Evolutionary conservation across 1,284 basidiomycete genomes (phyloP).

Genomic region (Bondarzewia mesenterica): DNA sequence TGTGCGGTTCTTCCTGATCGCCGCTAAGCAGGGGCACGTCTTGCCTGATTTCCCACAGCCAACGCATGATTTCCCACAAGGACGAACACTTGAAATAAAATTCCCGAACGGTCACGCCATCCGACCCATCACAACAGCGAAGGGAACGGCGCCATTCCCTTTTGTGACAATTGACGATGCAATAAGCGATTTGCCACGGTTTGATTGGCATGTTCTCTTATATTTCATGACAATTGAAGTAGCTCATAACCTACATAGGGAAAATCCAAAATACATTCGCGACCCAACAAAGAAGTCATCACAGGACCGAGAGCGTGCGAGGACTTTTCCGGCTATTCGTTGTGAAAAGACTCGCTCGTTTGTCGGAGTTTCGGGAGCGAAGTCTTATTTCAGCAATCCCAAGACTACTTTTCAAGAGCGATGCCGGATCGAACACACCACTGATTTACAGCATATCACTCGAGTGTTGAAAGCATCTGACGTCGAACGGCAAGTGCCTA

Average conservation of each 20-base stretch:
- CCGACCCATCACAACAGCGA: slow-evolving; percentile 34
- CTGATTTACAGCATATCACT: slow-evolving; percentile 46
- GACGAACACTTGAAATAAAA: slow-evolving; percentile 38
- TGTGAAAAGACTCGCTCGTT: slow-evolving; percentile 21
- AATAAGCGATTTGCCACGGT: slow-evolving; percentile 57
- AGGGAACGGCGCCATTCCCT: slow-evolving; percentile 43
- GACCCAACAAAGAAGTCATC: neutral
- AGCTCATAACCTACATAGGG: too few relatives aligned
- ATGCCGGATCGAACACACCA: slow-evolving; percentile 31
- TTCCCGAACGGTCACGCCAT: slow-evolving; percentile 32
- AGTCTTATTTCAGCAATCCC: slow-evolving; percentile 36
- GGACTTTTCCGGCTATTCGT: neutral
- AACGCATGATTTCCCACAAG: slow-evolving; percentile 51
- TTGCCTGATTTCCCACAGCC: slow-evolving; percentile 63
- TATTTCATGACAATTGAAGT: neutral
- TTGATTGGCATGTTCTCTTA: slow-evolving; percentile 51
- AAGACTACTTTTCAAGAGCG: slow-evolving; percentile 42
- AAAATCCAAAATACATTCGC: slow-evolving; percentile 25
- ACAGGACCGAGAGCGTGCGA: slow-evolving; percentile 1
- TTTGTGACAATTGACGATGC: slow-evolving; percentile 58
- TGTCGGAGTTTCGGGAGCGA: slow-evolving; percentile 32
- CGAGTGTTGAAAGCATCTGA: slow-evolving; percentile 27
- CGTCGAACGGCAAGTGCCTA: slow-evolving; percentile 27
- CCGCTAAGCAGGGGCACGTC: slow-evolving; percentile 39
- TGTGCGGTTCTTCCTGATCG: slow-evolving; percentile 63